phyloP scores from a whole-genome alignment of 2,329 filamentous ascomycete genomes.

The Talaromyces amestolkiae region DNA sequence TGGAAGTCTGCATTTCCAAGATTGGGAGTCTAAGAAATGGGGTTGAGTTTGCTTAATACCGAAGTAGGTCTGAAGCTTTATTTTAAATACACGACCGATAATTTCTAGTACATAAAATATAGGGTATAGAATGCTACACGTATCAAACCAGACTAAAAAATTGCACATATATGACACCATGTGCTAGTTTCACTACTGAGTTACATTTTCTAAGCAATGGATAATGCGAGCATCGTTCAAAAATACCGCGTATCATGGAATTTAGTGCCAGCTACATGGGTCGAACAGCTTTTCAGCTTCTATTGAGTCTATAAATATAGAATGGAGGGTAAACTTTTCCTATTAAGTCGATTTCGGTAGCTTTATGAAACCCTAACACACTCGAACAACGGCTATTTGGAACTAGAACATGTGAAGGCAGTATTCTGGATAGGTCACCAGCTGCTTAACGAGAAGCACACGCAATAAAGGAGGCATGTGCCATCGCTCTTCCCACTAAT shows the following conservation, averaged over 20 bases:
- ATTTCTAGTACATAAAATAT: too few relatives aligned
- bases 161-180: neutral
- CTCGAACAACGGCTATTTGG: neutral
- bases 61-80: too few relatives aligned
- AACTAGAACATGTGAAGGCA: neutral
- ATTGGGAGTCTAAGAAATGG: too few relatives aligned
- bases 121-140: too few relatives aligned
- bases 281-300: neutral
- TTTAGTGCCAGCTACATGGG: neutral
- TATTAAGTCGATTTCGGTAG: neutral
- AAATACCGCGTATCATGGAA: neutral
- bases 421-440: neutral
- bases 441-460: too few relatives aligned
- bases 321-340: neutral
- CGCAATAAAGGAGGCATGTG: neutral
- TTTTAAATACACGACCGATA: too few relatives aligned
- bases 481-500: neutral
- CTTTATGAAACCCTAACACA: neutral
- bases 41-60: too few relatives aligned
- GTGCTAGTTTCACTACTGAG: neutral
- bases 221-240: neutral
- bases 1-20: too few relatives aligned
- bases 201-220: neutral
- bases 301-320: neutral
- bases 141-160: neutral